Evolutionary conservation across 1,284 basidiomycete genomes (phyloP).

Genomic region (Trichosporon inkin): DNA sequence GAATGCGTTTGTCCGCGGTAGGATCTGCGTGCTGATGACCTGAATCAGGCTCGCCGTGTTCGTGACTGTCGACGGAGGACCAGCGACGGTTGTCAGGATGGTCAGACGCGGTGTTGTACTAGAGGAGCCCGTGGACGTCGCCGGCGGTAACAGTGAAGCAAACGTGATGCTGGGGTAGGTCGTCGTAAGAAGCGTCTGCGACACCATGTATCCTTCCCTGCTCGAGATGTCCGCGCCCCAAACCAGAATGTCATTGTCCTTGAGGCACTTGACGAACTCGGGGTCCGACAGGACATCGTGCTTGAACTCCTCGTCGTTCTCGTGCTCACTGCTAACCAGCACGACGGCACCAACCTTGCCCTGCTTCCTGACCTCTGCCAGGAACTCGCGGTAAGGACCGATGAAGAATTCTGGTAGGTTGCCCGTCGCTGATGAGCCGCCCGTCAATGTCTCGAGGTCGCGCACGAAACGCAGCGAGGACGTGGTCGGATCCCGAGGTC

Average conservation of each 20-base stretch:
- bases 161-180: slow-evolving; percentile 92
- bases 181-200: slow-evolving; percentile 78
- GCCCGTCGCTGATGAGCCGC: slow-evolving; percentile 27
- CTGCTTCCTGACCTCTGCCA: slow-evolving; percentile 67
- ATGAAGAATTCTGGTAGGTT: slow-evolving; percentile 71
- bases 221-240: slow-evolving; percentile 83
- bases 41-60: slow-evolving; percentile 61
- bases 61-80: slow-evolving; percentile 61
- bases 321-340: slow-evolving; percentile 85
- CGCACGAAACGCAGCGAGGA: slow-evolving; percentile 37
- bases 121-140: slow-evolving; percentile 38
- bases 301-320: slow-evolving; percentile 82
- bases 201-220: slow-evolving; percentile 75
- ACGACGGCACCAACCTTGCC: slow-evolving; percentile 72
- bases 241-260: slow-evolving; percentile 66
- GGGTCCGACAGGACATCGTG: slow-evolving; percentile 73
- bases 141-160: slow-evolving; percentile 70
- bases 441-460: slow-evolving; percentile 41
- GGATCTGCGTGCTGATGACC: slow-evolving; percentile 64
- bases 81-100: slow-evolving; percentile 76
- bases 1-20: slow-evolving; percentile 74
- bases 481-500: slow-evolving; percentile 35
- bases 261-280: slow-evolving; percentile 62
- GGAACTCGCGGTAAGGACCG: slow-evolving; percentile 75
- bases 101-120: slow-evolving; percentile 57